Base-by-base conservation (phyloP, 495 filamentous ascomycete genomes). In the Clohesyomyces aquaticus region DNA sequence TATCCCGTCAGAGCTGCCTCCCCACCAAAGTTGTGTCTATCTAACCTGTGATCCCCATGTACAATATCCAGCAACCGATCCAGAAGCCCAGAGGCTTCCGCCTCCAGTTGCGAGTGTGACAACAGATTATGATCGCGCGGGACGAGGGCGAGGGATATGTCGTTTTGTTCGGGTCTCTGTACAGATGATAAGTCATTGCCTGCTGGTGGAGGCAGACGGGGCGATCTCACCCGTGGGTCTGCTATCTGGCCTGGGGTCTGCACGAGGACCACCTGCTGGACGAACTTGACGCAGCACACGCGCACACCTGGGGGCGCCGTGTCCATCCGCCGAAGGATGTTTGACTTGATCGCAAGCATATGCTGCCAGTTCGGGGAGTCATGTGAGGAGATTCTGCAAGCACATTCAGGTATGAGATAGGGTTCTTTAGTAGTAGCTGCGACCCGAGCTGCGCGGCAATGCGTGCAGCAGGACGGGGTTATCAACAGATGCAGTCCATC, bases 251-350 rank as follows among this genome's bases (percentile, higher is more conserved):
- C 92, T 14, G 87, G 87, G 6, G 92, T 97, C 73, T 98, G 93
- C 6, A 91, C 88, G 56, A 96, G 88, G 45, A 98, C 89, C 35
- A 98, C 91, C 25, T 90, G 84, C 78, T 98, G 93, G 16, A 90
- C 87, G 71, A 98, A 98, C 73, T 98, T 98, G 81, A 97, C 89
- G 76, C 94, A 97, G 80, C 91, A 93, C 71, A 97, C 83, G 71
- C 87, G 88, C 46, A 98, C 85, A 0, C 90, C 86, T 9, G 85
- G 79, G 2, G 84, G 79, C 10, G 90, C 91, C 22, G 80, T 81
- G 75, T 98, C 94, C 94, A 93, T 96, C 72, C 92, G 84, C 49
- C 82, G 85, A 61, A 97, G 75, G 58, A 98, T 93, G 52, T 87
- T 89, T 19, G 87, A 85, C 77, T 98, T 98, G 76, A 98, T 94